A percentile compares a stretch with the other conserved stretches of the same genome.
phyloP scores from a whole-genome alignment of 148 eudicot species.

The Chenopodium suecicum region DNA sequence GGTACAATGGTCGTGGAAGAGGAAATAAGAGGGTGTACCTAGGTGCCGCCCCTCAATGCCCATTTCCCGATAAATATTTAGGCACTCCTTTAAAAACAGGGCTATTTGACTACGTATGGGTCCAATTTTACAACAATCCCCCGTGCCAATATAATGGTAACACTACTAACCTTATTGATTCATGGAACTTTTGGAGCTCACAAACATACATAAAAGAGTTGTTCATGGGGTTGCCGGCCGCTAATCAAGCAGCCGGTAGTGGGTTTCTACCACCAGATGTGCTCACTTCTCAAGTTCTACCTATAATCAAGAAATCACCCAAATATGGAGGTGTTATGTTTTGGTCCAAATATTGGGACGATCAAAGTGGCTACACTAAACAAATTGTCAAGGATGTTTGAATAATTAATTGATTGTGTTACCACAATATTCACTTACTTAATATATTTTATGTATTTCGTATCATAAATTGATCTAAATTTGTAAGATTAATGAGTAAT shows the following conservation, averaged over 20 bases:
- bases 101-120: slow-evolving; percentile 82
- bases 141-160: slow-evolving; percentile 70
- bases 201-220: slow-evolving; percentile 39
- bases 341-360: slow-evolving; percentile 84
- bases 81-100: slow-evolving; percentile 55
- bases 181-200: slow-evolving; percentile 69
- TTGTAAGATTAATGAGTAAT: background rate
- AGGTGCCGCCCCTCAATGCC: slow-evolving; percentile 86
- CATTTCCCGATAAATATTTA: slow-evolving; percentile 55
- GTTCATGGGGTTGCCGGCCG: slow-evolving; percentile 82
- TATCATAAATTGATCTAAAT: background rate
- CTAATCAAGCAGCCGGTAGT: slow-evolving; percentile 69
- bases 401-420: background rate
- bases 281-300: slow-evolving; percentile 49
- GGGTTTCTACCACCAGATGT: slow-evolving; percentile 65
- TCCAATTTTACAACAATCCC: slow-evolving; percentile 83
- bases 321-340: slow-evolving; percentile 95
- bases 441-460: background rate
- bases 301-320: slow-evolving; percentile 47
- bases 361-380: slow-evolving; percentile 62
- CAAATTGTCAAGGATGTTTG: slow-evolving; percentile 46
- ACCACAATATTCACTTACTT: background rate
- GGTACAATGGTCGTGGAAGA: slow-evolving; percentile 6
- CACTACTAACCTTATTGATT: slow-evolving; percentile 36
- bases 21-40: slow-evolving; percentile 47